phyloP scores from a whole-genome alignment of 1,139 yeast species.

The Diutina neorugosa region DNA sequence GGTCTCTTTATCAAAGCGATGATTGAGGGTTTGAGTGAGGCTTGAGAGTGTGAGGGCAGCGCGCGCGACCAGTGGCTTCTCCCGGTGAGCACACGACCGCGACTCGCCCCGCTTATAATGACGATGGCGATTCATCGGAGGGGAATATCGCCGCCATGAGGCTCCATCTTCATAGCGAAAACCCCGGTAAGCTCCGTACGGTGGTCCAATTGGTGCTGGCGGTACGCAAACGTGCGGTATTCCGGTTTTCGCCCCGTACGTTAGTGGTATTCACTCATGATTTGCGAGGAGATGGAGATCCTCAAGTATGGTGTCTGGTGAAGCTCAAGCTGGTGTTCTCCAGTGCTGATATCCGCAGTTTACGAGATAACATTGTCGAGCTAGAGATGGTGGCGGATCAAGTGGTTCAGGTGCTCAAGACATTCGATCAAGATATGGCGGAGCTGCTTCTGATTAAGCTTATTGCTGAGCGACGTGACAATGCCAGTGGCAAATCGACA shows the following conservation, averaged over 20 bases:
- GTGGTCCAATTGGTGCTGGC: neutral
- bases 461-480: neutral
- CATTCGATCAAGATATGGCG: slow-evolving; percentile 40
- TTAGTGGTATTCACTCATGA: slow-evolving; percentile 38
- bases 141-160: neutral
- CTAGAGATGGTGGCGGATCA: slow-evolving; percentile 47
- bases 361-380: slow-evolving; percentile 36
- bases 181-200: neutral
- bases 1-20: neutral
- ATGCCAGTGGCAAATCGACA: slow-evolving; percentile 11
- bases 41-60: neutral
- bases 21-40: neutral
- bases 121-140: no score
- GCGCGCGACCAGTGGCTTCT: neutral
- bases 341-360: slow-evolving; percentile 32
- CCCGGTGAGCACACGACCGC: neutral
- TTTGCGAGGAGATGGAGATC: slow-evolving; percentile 31
- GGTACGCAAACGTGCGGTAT: slow-evolving; percentile 9
- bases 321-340: slow-evolving; percentile 39
- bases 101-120: neutral
- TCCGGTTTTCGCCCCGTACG: slow-evolving; percentile 35
- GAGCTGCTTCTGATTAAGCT: slow-evolving; percentile 40
- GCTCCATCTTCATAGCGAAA: neutral
- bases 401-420: slow-evolving; percentile 38
- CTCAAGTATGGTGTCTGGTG: slow-evolving; percentile 45